A percentile compares a stretch with the other conserved stretches of the same genome.
Evolutionary conservation across 1,284 basidiomycete genomes (phyloP).

Genomic region (Trametes sp.): DNA sequence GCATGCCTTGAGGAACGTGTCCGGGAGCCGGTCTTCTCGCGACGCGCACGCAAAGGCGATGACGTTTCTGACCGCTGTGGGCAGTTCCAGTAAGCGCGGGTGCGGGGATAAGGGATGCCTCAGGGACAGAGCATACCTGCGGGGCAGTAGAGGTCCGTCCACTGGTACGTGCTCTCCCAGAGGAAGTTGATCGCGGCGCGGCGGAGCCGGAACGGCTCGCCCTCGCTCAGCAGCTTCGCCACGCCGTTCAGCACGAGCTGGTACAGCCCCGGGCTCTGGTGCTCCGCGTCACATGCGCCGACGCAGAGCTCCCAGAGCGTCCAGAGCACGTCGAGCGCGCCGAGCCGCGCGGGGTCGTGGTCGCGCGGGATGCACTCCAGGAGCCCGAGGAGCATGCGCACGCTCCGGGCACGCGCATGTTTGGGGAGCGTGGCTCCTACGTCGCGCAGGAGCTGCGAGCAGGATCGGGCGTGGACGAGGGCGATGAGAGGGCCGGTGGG

Average conservation of each 20-base stretch:
- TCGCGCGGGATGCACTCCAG: conserved; percentile 14
- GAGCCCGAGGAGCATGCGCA: conserved; percentile 18
- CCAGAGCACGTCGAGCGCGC: conserved; percentile 21
- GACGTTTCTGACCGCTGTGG: conserved; percentile 15
- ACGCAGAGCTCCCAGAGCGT: conserved; percentile 22
- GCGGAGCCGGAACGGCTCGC: conserved; percentile 23
- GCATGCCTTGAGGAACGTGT: conserved; percentile 23
- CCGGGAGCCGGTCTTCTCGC: conserved; percentile 9
- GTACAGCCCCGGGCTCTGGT: conserved; percentile 8
- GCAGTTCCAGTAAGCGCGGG: background rate
- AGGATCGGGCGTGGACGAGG: conserved; percentile 19
- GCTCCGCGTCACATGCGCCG: conserved; percentile 7
- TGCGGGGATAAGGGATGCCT: background rate
- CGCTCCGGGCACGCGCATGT: conserved; percentile 2
- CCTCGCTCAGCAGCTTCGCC: conserved; percentile 9
- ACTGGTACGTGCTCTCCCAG: conserved; percentile 17
- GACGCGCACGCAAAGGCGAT: conserved; percentile 16
- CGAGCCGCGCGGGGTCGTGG: conserved; percentile 8
- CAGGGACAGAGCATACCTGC: conserved; percentile 6
- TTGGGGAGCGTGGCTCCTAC: background rate
- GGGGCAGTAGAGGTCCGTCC: conserved; percentile 16
- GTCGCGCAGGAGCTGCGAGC: conserved; percentile 10
- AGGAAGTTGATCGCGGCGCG: conserved; percentile 24
- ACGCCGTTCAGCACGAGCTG: conserved; percentile 11
- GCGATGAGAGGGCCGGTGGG: conserved; percentile 10